Percentiles rank a stretch among this genome's conserved stretches.
These are phyloP conservation scores for Apiospora marii DNA, from an alignment of 2,329 filamentous ascomycete species.

Conservation along the genomic window DNA sequence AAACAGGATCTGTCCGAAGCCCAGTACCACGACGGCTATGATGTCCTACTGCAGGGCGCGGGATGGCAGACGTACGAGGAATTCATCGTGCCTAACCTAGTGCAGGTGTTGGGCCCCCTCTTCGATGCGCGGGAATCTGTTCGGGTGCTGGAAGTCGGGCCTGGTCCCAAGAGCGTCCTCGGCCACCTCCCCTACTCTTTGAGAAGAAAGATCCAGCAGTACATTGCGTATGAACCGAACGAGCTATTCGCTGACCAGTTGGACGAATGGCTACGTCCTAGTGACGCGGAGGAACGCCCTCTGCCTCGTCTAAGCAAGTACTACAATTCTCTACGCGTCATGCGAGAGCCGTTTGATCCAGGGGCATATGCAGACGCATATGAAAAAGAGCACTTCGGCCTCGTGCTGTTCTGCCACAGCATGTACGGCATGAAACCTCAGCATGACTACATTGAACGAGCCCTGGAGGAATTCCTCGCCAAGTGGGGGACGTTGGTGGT, in stretches of 20 bases:
- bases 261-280: slow-evolving; percentile 49
- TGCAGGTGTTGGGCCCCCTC: slow-evolving; percentile 49
- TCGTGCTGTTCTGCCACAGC: slow-evolving; percentile 70
- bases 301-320: slow-evolving; percentile 49
- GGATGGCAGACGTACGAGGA: slow-evolving; percentile 51
- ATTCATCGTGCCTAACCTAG: slow-evolving; percentile 61
- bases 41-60: slow-evolving; percentile 47
- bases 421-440: slow-evolving; percentile 67
- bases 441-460: slow-evolving; percentile 50
- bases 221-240: slow-evolving; percentile 64
- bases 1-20: slow-evolving; percentile 51
- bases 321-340: too few relatives aligned
- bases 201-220: slow-evolving; percentile 54
- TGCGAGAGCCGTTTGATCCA: too few relatives aligned
- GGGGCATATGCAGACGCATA: slow-evolving; percentile 33
- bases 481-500: slow-evolving; percentile 54
- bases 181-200: slow-evolving; percentile 52
- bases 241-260: slow-evolving; percentile 52
- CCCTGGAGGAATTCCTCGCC: slow-evolving; percentile 55
- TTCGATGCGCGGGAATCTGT: slow-evolving; percentile 49
- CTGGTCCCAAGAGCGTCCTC: slow-evolving; percentile 63
- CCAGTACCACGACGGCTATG: slow-evolving; percentile 58
- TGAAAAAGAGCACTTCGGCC: slow-evolving; percentile 51
- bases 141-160: slow-evolving; percentile 67
- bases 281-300: slow-evolving; percentile 38